Base-by-base conservation (phyloP, 75 land plant species). In the Pseudotsuga menziesii region DNA sequence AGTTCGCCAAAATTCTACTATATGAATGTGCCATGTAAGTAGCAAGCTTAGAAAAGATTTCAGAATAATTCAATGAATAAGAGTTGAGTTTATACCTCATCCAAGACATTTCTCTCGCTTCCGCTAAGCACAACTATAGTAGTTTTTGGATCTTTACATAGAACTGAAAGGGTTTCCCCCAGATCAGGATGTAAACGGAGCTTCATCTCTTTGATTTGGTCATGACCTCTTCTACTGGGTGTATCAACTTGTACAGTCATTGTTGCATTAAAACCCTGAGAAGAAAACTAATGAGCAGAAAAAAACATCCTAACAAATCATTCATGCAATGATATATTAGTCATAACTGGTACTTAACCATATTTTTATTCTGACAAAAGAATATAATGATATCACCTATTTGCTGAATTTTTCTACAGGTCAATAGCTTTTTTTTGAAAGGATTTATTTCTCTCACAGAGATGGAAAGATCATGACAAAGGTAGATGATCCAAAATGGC, bases 81-180 rank as follows among this genome's bases (percentile, higher is more conserved):
- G 14, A 15, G 4, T 55, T 56, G n/a, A 26, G 32, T 52, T 48
- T 52, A 56, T 56, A 84, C 87, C 87, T 86, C 88, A 78, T 86
- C 88, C 27, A 86, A 74, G 48, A 78, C 78, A 64, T 63, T 76
- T 23, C 88, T 89, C 39, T 85, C 87, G 75, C 88, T 86, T 20
- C 88, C 88, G 81, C 88, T 86, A 48, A 86, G 83, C 58, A 86
- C 77, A 35, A 86, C 86, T 74, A 86, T 81, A 25, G 82, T 85
- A 23, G 88, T 86, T 26, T 81, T 85, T 12, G 83, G 88, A 58
- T 86, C 88, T 14, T 62, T 56, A 70, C 88, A 86, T 5, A 86
- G 57, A 59, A 77, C 63, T 15, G 72, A 35, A 57, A 86, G 73
- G 8, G 75, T 60, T 56, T 77, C 80, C 22, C 66, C 57, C 9